Evolutionary conservation across 352 stramenopile species (phyloP).

Genomic region (Globisporangium spiculum): DNA sequence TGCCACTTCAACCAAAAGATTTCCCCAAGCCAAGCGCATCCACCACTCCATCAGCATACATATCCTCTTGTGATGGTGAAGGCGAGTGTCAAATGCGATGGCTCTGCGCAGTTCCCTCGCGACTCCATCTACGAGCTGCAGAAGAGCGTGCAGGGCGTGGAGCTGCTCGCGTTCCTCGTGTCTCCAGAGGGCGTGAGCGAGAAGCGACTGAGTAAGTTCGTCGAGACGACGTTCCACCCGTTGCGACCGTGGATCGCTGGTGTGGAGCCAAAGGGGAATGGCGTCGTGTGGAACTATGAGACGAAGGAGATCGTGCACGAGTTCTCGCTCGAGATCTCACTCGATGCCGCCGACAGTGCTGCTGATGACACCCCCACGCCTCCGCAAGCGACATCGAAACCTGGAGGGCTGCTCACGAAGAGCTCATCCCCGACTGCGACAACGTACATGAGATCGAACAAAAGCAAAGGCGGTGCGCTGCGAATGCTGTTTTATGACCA

Average conservation of each 20-base stretch:
- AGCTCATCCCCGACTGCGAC: constrained; percentile 40
- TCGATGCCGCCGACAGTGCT: constrained; percentile 31
- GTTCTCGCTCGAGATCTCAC: constrained; percentile 62
- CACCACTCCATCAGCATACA: no score
- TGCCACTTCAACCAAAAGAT: no score
- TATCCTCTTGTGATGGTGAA: constrained; percentile 4
- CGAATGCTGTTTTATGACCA: constrained; percentile 79
- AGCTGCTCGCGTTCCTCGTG: constrained; percentile 47
- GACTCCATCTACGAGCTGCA: constrained; percentile 67
- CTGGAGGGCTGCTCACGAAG: constrained; percentile 29
- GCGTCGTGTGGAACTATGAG: constrained; percentile 74
- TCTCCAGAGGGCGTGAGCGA: constrained; percentile 48
- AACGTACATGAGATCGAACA: constrained; percentile 52
- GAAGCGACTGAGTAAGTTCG: constrained; percentile 71
- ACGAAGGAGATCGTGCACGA: constrained; percentile 56
- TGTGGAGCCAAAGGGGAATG: constrained; percentile 57
- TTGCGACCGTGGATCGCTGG: constrained; percentile 65
- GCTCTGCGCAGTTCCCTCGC: constrained; percentile 22
- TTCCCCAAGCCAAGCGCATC: background rate
- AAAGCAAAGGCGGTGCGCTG: constrained; percentile 37
- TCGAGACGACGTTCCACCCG: constrained; percentile 61
- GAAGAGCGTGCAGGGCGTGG: constrained; percentile 42
- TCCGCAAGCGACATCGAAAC: constrained; percentile 15
- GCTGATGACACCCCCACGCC: constrained; percentile 14
- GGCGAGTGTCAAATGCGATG: background rate